Percentiles rank a stretch among this genome's conserved stretches.
phyloP scores from a whole-genome alignment of 2,329 filamentous ascomycete species.

The Trichoderma sp. region DNA sequence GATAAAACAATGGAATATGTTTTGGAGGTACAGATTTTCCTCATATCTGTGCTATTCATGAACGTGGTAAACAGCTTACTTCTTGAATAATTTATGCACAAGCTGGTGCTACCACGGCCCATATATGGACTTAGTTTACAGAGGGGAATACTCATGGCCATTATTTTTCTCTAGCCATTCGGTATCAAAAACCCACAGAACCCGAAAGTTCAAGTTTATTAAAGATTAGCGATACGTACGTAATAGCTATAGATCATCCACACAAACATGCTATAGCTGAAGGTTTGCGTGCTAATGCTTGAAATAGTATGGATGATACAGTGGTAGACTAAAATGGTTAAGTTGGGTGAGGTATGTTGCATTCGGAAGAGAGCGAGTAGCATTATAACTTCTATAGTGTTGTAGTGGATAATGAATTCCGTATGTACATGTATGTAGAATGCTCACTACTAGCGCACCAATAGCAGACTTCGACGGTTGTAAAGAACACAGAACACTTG shows the following conservation, averaged over 20 bases:
- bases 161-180: neutral
- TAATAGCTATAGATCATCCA: neutral
- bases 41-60: rapidly evolving
- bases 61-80: neutral
- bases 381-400: neutral
- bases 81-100: neutral
- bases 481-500: neutral
- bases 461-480: neutral
- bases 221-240: neutral
- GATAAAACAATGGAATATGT: rapidly evolving
- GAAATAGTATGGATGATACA: neutral
- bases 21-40: neutral
- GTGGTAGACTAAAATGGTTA: neutral
- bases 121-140: no score
- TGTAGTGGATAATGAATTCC: neutral
- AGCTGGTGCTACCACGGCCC: neutral
- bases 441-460: neutral
- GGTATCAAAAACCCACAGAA: no score
- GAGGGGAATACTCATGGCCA: neutral
- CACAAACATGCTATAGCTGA: neutral
- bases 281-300: neutral
- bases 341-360: neutral
- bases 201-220: neutral
- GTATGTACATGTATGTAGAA: neutral
- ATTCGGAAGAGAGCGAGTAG: neutral